Percentiles rank a stretch among this genome's conserved stretches.
phyloP scores from a whole-genome alignment of 2,329 filamentous ascomycete species.

The Sporothrix humicola region DNA sequence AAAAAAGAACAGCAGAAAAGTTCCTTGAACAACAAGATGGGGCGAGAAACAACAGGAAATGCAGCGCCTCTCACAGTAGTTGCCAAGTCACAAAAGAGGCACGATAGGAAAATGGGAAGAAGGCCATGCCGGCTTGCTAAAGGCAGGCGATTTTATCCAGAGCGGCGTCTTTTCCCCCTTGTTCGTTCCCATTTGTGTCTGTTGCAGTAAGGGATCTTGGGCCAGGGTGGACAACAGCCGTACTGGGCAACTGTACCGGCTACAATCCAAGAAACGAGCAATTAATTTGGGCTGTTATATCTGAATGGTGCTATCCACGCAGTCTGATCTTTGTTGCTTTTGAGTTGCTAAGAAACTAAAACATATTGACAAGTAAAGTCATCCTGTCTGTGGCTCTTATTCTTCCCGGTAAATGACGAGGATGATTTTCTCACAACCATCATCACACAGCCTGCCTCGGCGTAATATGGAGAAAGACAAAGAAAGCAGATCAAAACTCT shows the following conservation, averaged over 20 bases:
- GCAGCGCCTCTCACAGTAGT: neutral
- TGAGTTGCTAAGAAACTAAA: neutral
- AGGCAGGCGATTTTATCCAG: slow-evolving; percentile 19
- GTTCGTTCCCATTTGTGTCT: neutral
- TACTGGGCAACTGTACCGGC: slow-evolving; percentile 5
- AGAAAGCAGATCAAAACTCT: slow-evolving; percentile 3
- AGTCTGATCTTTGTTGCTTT: neutral
- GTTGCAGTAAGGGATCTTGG: neutral
- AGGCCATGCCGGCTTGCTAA: neutral
- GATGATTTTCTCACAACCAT: neutral
- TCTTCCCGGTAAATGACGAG: too few species aligned
- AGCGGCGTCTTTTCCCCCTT: neutral
- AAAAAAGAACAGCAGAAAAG: neutral
- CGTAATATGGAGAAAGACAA: neutral
- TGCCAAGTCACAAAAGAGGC: neutral
- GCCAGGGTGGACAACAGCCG: neutral
- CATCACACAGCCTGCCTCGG: slow-evolving; percentile 9
- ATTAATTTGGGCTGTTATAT: slow-evolving; percentile 13
- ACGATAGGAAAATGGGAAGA: neutral
- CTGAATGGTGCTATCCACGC: neutral
- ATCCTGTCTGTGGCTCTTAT: too few species aligned
- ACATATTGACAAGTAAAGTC: neutral
- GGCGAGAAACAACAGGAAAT: neutral
- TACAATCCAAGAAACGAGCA: slow-evolving; percentile 18
- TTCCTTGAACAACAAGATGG: neutral